These are phyloP conservation scores for Neotropicomus parvogracilis DNA, from an alignment of 1,284 basidiomycete species.

Conservation along the genomic window DNA sequence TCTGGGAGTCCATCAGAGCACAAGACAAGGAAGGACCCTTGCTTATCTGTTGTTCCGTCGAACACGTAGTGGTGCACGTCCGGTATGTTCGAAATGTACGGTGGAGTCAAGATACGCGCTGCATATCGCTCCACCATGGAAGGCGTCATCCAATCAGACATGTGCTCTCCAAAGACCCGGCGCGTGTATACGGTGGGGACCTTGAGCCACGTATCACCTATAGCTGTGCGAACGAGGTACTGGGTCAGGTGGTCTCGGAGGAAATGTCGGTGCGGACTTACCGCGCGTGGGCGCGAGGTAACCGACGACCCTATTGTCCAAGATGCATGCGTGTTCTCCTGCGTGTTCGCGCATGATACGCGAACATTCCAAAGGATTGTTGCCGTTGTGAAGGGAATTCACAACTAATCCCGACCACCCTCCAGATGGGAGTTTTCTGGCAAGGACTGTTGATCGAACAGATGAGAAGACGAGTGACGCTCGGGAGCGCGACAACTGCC, in stretches of 20 bases:
- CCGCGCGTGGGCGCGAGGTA: constrained; percentile 66
- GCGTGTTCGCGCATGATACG: constrained; percentile 53
- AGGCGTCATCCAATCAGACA: constrained; percentile 47
- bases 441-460: constrained; percentile 43
- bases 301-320: constrained; percentile 56
- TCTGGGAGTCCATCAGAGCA: constrained; percentile 60
- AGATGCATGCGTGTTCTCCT: constrained; percentile 47
- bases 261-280: constrained; percentile 28
- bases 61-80: constrained; percentile 46
- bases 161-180: constrained; percentile 46
- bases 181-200: constrained; percentile 55
- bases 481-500: constrained; percentile 8
- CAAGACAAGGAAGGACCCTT: constrained; percentile 41
- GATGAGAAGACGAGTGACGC: constrained; percentile 12
- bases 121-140: constrained; percentile 40
- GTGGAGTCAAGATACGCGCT: constrained; percentile 50
- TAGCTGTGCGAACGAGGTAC: constrained; percentile 37
- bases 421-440: constrained; percentile 36
- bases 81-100: constrained; percentile 53
- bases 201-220: constrained; percentile 65
- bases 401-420: constrained; percentile 43
- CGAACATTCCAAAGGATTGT: constrained; percentile 44
- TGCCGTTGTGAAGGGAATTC: constrained; percentile 56
- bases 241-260: constrained; percentile 22
- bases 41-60: constrained; percentile 18